Percentiles rank a stretch among this genome's conserved stretches.
Conservation (phyloP, 805 yeast species). For the Candida dendrica region DNA sequence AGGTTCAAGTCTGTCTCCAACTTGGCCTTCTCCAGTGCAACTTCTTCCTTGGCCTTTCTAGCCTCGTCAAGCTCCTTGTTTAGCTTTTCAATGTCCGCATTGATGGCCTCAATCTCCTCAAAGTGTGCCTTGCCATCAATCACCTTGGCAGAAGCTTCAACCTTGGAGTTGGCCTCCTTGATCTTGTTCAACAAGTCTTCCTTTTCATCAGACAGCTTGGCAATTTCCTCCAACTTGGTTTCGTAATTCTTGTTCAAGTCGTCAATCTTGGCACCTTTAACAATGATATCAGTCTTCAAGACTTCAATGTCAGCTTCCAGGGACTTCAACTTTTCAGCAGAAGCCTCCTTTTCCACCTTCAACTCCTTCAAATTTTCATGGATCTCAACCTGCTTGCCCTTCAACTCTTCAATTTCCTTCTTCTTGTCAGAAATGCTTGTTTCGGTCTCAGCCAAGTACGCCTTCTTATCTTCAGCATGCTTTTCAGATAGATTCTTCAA, state of each 20-base stretch:
- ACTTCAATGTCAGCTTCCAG: constrained; percentile 12
- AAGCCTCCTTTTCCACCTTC: constrained; percentile 17
- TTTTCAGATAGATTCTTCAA: constrained; percentile 14
- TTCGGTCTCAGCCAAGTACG: constrained; percentile 17
- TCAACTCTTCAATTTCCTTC: constrained; percentile 15
- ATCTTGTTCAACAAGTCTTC: constrained; percentile 8
- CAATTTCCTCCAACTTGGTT: constrained; percentile 10
- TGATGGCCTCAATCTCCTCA: constrained; percentile 12
- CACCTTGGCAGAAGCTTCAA: constrained; percentile 6
- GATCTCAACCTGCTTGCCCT: constrained; percentile 12
- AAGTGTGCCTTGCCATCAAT: constrained; percentile 6
- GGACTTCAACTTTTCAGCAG: constrained; percentile 13
- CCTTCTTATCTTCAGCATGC: constrained; percentile 16
- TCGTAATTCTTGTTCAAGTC: constrained; percentile 10
- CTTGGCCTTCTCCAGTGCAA: constrained; percentile 1
- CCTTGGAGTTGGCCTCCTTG: constrained; percentile 8
- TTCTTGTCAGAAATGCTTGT: constrained; percentile 10
- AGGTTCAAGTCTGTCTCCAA: neutral
- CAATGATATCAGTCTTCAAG: constrained; percentile 9
- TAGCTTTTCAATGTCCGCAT: constrained; percentile 10
- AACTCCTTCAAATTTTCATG: constrained; percentile 16
- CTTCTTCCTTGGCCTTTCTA: constrained; percentile 6
- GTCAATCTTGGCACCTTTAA: constrained; percentile 13
- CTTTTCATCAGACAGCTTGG: constrained; percentile 12
- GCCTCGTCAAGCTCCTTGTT: constrained; percentile 7